Evolutionary conservation across 1,284 basidiomycete species (phyloP).

Genomic region (Fistulina hepatica): DNA sequence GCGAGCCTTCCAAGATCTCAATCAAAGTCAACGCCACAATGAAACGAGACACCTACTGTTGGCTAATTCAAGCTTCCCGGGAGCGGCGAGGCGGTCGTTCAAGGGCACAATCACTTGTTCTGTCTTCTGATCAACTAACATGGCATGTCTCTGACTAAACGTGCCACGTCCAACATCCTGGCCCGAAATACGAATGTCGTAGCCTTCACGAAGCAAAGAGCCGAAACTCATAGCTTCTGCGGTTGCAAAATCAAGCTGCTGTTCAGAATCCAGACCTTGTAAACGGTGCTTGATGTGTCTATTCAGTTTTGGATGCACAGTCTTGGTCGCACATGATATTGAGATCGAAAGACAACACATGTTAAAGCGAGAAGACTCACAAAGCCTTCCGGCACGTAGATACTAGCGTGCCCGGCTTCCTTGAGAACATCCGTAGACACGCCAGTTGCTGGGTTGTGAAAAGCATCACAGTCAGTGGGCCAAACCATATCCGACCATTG

Average conservation of each 20-base stretch:
- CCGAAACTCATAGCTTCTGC: conserved; percentile 86
- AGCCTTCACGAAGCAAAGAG: conserved; percentile 67
- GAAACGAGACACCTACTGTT: conserved; percentile 51
- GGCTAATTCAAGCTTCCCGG: conserved; percentile 71
- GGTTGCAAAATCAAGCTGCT: conserved; percentile 77
- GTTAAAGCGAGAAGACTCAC: conserved; percentile 32
- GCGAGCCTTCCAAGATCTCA: conserved; percentile 41
- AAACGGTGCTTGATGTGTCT: conserved; percentile 72
- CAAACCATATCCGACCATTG: conserved; percentile 68
- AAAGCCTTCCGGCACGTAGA: conserved; percentile 63
- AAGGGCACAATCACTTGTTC: conserved; percentile 72
- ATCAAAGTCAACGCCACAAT: background rate
- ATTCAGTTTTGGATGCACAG: conserved; percentile 69
- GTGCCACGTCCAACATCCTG: conserved; percentile 87
- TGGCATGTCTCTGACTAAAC: conserved; percentile 85
- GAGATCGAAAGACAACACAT: conserved; percentile 4
- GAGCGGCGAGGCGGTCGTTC: conserved; percentile 51
- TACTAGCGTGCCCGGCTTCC: conserved; percentile 57
- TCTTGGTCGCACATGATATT: conserved; percentile 28
- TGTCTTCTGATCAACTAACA: conserved; percentile 79
- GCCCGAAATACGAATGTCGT: conserved; percentile 76
- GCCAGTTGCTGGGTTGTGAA: conserved; percentile 57
- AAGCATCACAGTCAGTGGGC: conserved; percentile 48
- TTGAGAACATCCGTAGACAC: conserved; percentile 40
- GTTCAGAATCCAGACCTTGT: conserved; percentile 58